Evolutionary conservation across 208 protist genomes (phyloP).

Genomic region (Leishmania braziliensis): DNA sequence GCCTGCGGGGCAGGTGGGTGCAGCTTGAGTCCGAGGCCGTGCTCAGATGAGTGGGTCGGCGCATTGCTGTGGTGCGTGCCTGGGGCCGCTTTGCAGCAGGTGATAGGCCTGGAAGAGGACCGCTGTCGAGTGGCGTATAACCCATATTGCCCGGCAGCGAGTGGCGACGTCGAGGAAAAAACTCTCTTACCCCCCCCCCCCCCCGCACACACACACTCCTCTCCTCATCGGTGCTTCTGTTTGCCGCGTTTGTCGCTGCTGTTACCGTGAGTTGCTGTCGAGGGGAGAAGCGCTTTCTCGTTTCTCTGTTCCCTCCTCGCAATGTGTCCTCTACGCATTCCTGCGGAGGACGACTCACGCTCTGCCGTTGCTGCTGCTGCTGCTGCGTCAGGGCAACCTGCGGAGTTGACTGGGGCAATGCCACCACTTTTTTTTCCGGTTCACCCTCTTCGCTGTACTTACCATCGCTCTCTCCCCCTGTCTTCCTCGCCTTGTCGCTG

Average conservation of each 20-base stretch:
- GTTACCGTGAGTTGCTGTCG: not conserved
- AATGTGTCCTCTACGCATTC: not conserved
- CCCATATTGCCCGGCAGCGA: too few species aligned
- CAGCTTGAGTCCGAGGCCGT: not conserved
- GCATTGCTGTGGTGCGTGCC: not conserved
- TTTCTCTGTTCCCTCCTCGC: not conserved
- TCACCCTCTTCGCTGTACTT: not conserved
- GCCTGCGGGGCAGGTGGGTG: not conserved
- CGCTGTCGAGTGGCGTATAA: not conserved
- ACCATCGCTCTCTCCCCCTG: not conserved
- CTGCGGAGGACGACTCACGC: not conserved
- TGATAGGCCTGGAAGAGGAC: not conserved
- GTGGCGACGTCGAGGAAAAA: too few species aligned
- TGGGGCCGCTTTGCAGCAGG: not conserved
- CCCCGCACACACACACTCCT: not conserved
- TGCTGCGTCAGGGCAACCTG: not conserved
- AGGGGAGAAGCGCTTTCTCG: not conserved
- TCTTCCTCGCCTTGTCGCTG: not conserved
- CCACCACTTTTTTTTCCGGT: not conserved
- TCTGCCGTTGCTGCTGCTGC: not conserved
- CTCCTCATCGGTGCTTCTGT: not conserved
- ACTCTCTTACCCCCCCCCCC: too few species aligned
- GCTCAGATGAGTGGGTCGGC: not conserved
- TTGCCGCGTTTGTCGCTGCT: not conserved
- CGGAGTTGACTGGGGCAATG: not conserved